Conservation (phyloP, 352 stramenopile genomes). For the Blastocystis sp. region DNA sequence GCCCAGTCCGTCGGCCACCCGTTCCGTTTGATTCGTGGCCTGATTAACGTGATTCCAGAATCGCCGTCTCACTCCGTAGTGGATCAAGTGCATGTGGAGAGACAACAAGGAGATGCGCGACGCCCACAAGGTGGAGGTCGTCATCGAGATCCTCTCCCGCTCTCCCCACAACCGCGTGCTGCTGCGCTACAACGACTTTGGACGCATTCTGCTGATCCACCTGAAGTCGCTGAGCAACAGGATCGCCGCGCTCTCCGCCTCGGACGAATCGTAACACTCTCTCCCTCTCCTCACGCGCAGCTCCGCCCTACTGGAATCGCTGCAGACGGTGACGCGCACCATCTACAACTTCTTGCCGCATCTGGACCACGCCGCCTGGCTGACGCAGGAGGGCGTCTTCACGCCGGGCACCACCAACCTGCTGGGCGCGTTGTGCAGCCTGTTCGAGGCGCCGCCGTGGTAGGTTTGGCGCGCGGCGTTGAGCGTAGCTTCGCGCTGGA, state of each 20-base stretch:
- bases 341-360: slow-evolving; percentile 39
- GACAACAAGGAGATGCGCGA: slow-evolving; percentile 49
- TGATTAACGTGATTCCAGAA: slow-evolving; percentile 14
- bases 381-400: slow-evolving; percentile 22
- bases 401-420: neutral
- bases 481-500: slow-evolving; percentile 16
- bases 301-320: neutral
- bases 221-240: neutral
- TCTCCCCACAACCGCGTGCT: slow-evolving; percentile 59
- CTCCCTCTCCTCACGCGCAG: neutral
- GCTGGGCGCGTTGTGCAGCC: neutral
- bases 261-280: neutral
- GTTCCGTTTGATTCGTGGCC: slow-evolving; percentile 51
- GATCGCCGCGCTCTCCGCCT: neutral
- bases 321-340: slow-evolving; percentile 21
- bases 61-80: slow-evolving; percentile 23
- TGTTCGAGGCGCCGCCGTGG: slow-evolving; percentile 27
- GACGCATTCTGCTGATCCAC: neutral
- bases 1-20: slow-evolving; percentile 30
- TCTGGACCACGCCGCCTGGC: slow-evolving; percentile 5
- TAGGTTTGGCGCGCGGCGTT: neutral
- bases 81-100: slow-evolving; percentile 45
- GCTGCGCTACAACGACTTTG: slow-evolving; percentile 13
- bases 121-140: slow-evolving; percentile 23
- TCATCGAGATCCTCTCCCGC: slow-evolving; percentile 38